Base-by-base conservation (phyloP, 2,329 filamentous ascomycete genomes). In the Boeremia lycopersici region DNA sequence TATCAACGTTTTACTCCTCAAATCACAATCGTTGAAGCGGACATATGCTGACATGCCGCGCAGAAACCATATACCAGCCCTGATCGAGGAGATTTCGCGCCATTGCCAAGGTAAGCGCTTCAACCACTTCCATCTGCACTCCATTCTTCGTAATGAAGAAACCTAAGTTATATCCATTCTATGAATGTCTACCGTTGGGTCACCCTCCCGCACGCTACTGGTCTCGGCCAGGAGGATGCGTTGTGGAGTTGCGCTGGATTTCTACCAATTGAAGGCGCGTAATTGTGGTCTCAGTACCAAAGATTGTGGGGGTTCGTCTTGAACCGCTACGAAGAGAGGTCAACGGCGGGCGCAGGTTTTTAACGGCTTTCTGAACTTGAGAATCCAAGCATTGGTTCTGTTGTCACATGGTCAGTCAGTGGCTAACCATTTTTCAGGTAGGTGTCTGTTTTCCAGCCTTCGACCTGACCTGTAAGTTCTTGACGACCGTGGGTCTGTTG, bases 121-220 rank as follows among this genome's bases (percentile, higher is more conserved):
- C 3, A 11, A 6, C 12, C n/a, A 15, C 10, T n/a, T n/a, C 4
- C 25, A 44, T 25, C 34, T 54, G 48, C 46, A 40, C 42, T 56
- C 26, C 40, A 42, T 48, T 28, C 44, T 61, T 74, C 31, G 52
- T 55, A 65, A 82, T 79, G 82, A 84, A 82, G 82, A 83, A 80
- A 82, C 53, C 79, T 74, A 84, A 82, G 52, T 55, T 84, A 80
- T 81, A 84, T 84, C 82, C 82, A 84, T 84, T 84, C 82, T 82
- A 84, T 74, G 81, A 84, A 55, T 82, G 80, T 82, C 67, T 76
- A 77, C 78, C 74, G 80, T 87, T 87, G 80, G 89, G 86, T 84
- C 83, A 86, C 84, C 79, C 89, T 90, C 82, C 84, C 87, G 75
- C 85, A 89, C 87, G 84, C 74, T 79, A 91, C 85, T 69, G 63